Conservation (phyloP, 805 yeast genomes). For the Naumovozyma dairenensis region DNA sequence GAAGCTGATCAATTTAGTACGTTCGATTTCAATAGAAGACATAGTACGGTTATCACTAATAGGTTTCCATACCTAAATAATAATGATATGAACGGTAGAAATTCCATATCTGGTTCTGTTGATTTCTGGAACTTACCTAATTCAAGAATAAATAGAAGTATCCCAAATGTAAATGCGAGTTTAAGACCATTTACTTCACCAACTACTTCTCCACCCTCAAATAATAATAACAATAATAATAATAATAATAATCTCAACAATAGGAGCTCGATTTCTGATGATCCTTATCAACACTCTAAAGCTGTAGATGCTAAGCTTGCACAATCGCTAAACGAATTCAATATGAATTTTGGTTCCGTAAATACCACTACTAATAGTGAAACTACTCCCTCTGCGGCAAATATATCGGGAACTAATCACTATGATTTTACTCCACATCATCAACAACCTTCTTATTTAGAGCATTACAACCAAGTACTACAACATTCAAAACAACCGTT, state of each 20-base stretch:
- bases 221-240: background rate
- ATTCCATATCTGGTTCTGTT: conserved; percentile 23
- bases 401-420: too few species aligned
- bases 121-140: conserved; percentile 20
- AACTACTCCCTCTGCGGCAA: too few species aligned
- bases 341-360: conserved; percentile 16
- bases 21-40: conserved; percentile 9
- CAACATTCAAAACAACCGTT: too few species aligned
- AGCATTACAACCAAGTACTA: too few species aligned
- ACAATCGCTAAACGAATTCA: conserved; percentile 13
- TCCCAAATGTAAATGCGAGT: background rate
- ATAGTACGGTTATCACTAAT: conserved; percentile 14
- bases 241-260: background rate
- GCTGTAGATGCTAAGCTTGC: background rate
- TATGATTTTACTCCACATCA: too few species aligned
- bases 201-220: background rate
- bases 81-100: conserved; percentile 12
- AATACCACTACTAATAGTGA: too few species aligned
- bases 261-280: too few species aligned
- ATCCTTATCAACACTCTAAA: too few species aligned
- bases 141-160: background rate
- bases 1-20: background rate
- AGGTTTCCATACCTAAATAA: conserved; percentile 10
- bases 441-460: too few species aligned
- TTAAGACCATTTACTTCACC: background rate